Evolutionary conservation across 2,329 filamentous ascomycete genomes (phyloP).

Genomic region (Myriosclerotinia scirpicola): DNA sequence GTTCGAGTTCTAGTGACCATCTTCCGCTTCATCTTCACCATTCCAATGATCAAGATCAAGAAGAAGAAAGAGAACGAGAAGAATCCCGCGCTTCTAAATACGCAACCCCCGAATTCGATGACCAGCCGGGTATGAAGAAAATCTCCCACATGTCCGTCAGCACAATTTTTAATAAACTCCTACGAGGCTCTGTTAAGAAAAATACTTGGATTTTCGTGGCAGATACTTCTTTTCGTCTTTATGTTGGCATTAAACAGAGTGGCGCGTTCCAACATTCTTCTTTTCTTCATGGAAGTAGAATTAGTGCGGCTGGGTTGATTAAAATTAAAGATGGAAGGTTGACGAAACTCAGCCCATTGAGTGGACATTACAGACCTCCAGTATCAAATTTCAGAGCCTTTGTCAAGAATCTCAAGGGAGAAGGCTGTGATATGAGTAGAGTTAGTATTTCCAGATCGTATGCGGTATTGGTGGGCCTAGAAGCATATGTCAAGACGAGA

Average conservation of each 20-base stretch:
- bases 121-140: conserved; percentile 60
- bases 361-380: conserved; percentile 83
- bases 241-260: conserved; percentile 85
- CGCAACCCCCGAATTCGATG: conserved; percentile 60
- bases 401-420: conserved; percentile 67
- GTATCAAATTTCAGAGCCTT: conserved; percentile 78
- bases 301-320: conserved; percentile 80
- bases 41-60: conserved; percentile 34
- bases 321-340: conserved; percentile 80
- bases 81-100: conserved; percentile 64
- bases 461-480: conserved; percentile 76
- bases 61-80: conserved; percentile 47
- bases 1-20: background rate
- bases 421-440: conserved; percentile 74
- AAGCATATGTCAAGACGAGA: conserved; percentile 72
- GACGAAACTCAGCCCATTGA: conserved; percentile 67
- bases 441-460: conserved; percentile 81
- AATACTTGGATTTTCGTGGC: conserved; percentile 95
- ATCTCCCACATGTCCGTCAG: conserved; percentile 67
- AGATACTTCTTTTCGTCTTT: conserved; percentile 80
- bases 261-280: conserved; percentile 90
- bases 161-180: conserved; percentile 74
- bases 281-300: conserved; percentile 79
- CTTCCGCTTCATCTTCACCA: conserved; percentile 7
- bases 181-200: conserved; percentile 76